phyloP scores from a whole-genome alignment of 768 basidiomycete species.

The Neoboletus magnificus region DNA sequence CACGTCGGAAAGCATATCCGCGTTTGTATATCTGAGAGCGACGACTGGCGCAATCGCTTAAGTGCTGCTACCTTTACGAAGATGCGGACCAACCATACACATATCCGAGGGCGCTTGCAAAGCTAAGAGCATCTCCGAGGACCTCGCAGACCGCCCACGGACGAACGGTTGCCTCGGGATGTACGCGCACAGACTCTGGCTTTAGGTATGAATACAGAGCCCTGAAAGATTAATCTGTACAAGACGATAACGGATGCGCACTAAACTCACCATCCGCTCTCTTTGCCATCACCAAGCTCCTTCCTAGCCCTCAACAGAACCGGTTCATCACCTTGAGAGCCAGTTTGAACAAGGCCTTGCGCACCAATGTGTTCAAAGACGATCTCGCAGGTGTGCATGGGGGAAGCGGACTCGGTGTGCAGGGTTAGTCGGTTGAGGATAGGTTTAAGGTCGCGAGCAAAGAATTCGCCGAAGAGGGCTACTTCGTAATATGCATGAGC shows the following conservation, averaged over 20 bases:
- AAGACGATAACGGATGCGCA: neutral
- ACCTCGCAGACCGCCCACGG: conserved; percentile 82
- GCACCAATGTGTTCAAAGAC: conserved; percentile 80
- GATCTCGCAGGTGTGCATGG: conserved; percentile 72
- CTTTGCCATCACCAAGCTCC: conserved; percentile 56
- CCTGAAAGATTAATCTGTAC: conserved; percentile 38
- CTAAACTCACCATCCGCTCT: conserved; percentile 56
- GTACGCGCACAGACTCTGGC: conserved; percentile 78
- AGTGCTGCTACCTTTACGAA: neutral
- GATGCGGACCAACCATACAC: conserved; percentile 41
- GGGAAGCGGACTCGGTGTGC: conserved; percentile 71
- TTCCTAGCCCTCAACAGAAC: conserved; percentile 70
- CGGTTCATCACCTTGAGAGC: conserved; percentile 53
- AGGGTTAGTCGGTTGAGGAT: conserved; percentile 81
- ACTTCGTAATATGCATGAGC: conserved; percentile 77
- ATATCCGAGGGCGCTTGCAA: conserved; percentile 78
- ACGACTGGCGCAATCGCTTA: conserved; percentile 37
- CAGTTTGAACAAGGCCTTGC: conserved; percentile 52
- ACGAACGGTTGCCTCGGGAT: conserved; percentile 83
- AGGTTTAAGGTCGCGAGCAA: conserved; percentile 67
- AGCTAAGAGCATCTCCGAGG: conserved; percentile 73
- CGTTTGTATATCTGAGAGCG: conserved; percentile 79
- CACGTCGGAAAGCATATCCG: conserved; percentile 74
- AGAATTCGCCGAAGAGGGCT: conserved; percentile 80
- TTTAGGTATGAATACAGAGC: conserved; percentile 76